These are phyloP conservation scores for Globisporangium nunn DNA, from an alignment of 352 stramenopile species.

Conservation along the genomic window DNA sequence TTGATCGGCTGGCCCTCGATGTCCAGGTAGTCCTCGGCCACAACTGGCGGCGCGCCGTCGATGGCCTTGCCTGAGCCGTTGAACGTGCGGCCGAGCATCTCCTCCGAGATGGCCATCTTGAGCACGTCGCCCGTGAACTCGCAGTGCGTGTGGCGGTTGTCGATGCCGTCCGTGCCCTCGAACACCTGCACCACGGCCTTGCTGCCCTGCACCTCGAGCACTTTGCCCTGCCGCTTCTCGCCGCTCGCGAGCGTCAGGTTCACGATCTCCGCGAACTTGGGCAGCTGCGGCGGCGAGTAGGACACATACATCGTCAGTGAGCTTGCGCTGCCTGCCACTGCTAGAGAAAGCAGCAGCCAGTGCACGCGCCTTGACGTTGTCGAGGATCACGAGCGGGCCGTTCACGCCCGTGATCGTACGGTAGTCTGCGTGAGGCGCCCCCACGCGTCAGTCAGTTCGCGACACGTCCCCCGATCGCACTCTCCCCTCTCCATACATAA, in stretches of 20 bases:
- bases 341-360: not conserved
- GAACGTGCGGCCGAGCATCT: slow-evolving; percentile 97
- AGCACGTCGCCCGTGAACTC: slow-evolving; percentile 99
- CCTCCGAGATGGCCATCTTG: slow-evolving; percentile 98
- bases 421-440: slow-evolving; percentile 60
- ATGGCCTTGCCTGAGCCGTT: slow-evolving; percentile 98
- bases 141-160: slow-evolving; percentile 97
- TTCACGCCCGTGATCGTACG: slow-evolving; percentile 98
- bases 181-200: slow-evolving; percentile 97
- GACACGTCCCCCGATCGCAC: not conserved
- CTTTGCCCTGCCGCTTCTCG: slow-evolving; percentile 89
- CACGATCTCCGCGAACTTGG: slow-evolving; percentile 99
- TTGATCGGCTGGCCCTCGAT: slow-evolving; percentile 99
- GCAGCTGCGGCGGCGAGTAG: slow-evolving; percentile 38
- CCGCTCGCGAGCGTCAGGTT: slow-evolving; percentile 96
- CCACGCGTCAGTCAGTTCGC: slow-evolving; percentile 8
- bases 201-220: slow-evolving; percentile 97
- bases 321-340: too few species aligned
- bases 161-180: slow-evolving; percentile 98
- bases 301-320: not conserved
- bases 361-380: slow-evolving; percentile 96
- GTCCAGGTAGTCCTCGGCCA: slow-evolving; percentile 98
- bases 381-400: slow-evolving; percentile 97
- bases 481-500: not conserved
- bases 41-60: slow-evolving; percentile 94